Conservation (phyloP, 768 basidiomycete species). For the Leccinum aurantiacum region DNA sequence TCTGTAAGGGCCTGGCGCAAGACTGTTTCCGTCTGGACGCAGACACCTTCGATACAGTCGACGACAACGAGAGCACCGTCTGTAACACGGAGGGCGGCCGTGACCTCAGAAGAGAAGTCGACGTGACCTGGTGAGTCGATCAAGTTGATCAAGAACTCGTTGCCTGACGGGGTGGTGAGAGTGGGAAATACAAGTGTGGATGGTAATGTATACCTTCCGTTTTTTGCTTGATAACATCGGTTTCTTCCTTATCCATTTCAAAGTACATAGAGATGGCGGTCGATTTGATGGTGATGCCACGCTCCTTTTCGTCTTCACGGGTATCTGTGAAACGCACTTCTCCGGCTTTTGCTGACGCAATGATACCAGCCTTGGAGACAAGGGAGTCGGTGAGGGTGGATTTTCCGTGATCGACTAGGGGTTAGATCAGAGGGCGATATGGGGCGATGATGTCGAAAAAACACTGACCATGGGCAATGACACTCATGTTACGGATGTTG, state of each 20-base stretch:
- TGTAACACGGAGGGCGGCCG: conserved; percentile 98
- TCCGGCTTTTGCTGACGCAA: conserved; percentile 91
- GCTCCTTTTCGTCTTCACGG: conserved; percentile 96
- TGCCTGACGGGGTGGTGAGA: conserved; percentile 45
- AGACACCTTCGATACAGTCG: conserved; percentile 99
- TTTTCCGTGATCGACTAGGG: conserved; percentile 97
- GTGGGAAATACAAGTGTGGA: conserved; percentile 1
- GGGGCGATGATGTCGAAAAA: conserved; percentile 9
- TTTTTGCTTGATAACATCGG: conserved; percentile 87
- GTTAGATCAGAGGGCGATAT: conserved; percentile 21
- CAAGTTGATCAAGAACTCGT: conserved; percentile 99
- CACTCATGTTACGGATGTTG: conserved; percentile 95
- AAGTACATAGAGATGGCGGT: conserved; percentile 99
- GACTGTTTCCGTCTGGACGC: conserved; percentile 99
- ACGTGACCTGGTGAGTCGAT: conserved; percentile 99
- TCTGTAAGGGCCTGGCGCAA: conserved; percentile 95
- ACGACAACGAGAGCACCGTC: conserved; percentile 99
- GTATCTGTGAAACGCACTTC: conserved; percentile 98
- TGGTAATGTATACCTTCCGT: conserved; percentile 63
- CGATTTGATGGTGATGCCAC: conserved; percentile 99
- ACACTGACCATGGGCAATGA: conserved; percentile 81
- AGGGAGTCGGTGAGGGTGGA: conserved; percentile 99
- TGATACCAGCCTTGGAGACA: conserved; percentile 99
- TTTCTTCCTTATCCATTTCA: conserved; percentile 87
- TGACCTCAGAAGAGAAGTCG: conserved; percentile 99